These are phyloP conservation scores for Colletotrichum sp. DNA, from an alignment of 2,329 filamentous ascomycete species.

Conservation along the genomic window DNA sequence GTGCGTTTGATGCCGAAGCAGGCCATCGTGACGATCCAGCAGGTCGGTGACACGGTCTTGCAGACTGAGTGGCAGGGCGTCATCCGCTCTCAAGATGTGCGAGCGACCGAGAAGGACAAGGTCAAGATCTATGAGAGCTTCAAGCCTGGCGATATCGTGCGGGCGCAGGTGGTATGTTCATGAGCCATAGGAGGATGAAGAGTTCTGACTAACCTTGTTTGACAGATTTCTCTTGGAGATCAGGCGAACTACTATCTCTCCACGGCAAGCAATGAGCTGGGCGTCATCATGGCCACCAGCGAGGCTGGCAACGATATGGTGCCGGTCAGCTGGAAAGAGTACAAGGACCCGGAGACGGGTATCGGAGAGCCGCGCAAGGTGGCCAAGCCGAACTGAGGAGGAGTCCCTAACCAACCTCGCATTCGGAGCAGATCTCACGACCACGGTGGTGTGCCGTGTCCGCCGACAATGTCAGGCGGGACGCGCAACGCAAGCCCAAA, in stretches of 20 bases:
- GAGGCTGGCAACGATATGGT: constrained; percentile 90
- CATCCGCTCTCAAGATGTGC: constrained; percentile 87
- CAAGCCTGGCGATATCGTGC: constrained; percentile 88
- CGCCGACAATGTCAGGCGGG: background rate
- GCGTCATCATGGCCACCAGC: constrained; percentile 91
- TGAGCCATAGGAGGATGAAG: background rate
- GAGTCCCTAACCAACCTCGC: background rate
- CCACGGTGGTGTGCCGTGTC: background rate
- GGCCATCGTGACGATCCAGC: constrained; percentile 84
- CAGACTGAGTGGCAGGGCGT: constrained; percentile 85
- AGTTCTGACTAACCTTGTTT: constrained; percentile 10
- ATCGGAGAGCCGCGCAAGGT: constrained; percentile 84
- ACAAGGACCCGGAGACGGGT: constrained; percentile 82
- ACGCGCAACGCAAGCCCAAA: background rate
- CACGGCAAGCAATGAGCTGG: constrained; percentile 88
- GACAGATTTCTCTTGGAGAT: constrained; percentile 84
- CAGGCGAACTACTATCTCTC: constrained; percentile 96
- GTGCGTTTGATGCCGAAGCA: constrained; percentile 85
- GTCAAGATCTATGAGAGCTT: constrained; percentile 92
- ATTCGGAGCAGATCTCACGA: background rate
- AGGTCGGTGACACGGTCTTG: constrained; percentile 75
- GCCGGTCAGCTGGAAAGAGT: constrained; percentile 95
- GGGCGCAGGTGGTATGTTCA: constrained; percentile 76
- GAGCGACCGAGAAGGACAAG: constrained; percentile 94
- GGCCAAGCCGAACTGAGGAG: constrained; percentile 81